These are phyloP conservation scores for Candida freyschussii DNA, from an alignment of 1,139 yeast genomes.

Conservation along the genomic window DNA sequence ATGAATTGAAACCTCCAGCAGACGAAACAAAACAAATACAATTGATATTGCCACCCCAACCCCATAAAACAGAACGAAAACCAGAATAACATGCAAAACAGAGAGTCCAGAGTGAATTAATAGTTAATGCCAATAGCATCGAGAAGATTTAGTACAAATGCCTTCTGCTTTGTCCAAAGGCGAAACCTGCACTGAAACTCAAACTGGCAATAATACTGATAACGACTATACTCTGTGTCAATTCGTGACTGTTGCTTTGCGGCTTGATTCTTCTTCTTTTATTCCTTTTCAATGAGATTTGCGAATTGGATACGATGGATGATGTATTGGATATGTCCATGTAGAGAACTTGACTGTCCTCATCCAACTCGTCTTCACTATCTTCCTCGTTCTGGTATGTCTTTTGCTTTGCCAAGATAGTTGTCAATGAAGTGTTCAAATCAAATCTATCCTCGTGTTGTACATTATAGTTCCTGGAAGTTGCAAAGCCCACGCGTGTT, in stretches of 20 bases:
- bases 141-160: conserved; percentile 5
- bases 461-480: neutral
- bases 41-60: no score
- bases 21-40: no score
- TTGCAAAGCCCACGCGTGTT: conserved; percentile 1
- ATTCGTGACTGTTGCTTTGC: conserved; percentile 1
- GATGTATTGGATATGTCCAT: conserved; percentile 14
- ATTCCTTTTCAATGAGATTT: conserved; percentile 4
- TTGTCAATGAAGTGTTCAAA: conserved; percentile 13
- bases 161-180: conserved; percentile 12
- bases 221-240: conserved; percentile 6
- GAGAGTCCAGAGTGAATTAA: no score
- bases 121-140: no score
- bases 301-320: conserved; percentile 5
- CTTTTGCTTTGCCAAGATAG: conserved; percentile 7
- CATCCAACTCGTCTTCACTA: conserved; percentile 1
- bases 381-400: conserved; percentile 1
- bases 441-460: no score
- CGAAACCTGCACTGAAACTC: conserved; percentile 18
- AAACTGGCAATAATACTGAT: conserved; percentile 12
- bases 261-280: conserved; percentile 4
- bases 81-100: no score
- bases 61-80: no score
- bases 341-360: conserved; percentile 7
- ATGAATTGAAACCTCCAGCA: no score